Evolutionary conservation across 257 asterid species (phyloP).

Genomic region (Fraxinus pennsylvanica): DNA sequence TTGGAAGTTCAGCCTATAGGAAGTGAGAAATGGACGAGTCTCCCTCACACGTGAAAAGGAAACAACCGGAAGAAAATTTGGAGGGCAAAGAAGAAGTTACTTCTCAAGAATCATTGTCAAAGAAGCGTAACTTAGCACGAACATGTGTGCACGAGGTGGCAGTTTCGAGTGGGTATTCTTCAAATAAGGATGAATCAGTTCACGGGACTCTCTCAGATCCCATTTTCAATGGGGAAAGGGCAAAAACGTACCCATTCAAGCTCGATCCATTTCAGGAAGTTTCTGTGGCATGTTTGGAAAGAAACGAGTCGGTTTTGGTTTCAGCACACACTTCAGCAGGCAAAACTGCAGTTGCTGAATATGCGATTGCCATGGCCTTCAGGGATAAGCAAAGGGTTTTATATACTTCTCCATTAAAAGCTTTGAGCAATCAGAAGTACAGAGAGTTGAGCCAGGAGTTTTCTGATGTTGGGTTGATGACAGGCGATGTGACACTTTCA

Average conservation of each 20-base stretch:
- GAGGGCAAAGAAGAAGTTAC: constrained; percentile 34
- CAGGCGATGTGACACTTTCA: constrained; percentile 56
- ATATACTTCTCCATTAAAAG: constrained; percentile 90
- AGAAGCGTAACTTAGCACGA: constrained; percentile 53
- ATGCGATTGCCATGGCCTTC: constrained; percentile 94
- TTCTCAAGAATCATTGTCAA: constrained; percentile 45
- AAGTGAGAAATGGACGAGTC: constrained; percentile 45
- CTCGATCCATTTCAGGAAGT: constrained; percentile 94
- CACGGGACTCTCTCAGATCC: constrained; percentile 89
- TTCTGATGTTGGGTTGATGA: constrained; percentile 58
- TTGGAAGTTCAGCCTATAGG: constrained; percentile 11
- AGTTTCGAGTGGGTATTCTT: constrained; percentile 65
- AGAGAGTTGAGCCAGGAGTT: constrained; percentile 94
- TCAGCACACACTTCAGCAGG: constrained; percentile 99
- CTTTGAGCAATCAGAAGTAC: constrained; percentile 92
- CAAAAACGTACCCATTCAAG: constrained; percentile 71
- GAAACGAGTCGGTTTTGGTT: constrained; percentile 85
- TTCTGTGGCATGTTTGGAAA: constrained; percentile 86
- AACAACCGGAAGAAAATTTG: constrained; percentile 48
- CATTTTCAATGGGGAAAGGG: constrained; percentile 61
- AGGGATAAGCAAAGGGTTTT: constrained; percentile 90
- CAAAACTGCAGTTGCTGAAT: constrained; percentile 97
- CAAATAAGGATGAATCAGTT: constrained; percentile 56
- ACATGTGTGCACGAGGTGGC: constrained; percentile 98
- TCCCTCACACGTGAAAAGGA: constrained; percentile 55